Evolutionary conservation across 2,329 filamentous ascomycete genomes (phyloP), one percentile per base, ranked within the genome.

Genomic region (Trichoderma sp.): DNA sequence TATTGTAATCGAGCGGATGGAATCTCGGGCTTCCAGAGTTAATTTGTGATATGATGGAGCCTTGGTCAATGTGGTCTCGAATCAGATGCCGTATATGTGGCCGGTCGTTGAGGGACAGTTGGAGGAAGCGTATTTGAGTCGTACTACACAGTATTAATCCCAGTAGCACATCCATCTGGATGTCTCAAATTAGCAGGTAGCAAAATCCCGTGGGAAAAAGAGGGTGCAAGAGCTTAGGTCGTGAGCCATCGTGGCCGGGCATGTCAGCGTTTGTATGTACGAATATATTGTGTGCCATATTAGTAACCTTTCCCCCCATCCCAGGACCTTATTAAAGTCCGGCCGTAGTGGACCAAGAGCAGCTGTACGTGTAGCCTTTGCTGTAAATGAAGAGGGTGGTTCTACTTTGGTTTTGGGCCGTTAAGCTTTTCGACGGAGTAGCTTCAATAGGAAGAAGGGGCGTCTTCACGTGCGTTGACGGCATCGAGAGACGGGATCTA

Each of bases 321-420:
- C 49, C 40, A 29, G 49, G 37, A 31, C 58, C 5, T 43, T 43
- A 24, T 29, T 6, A 33, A 21, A 8, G 16, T 29, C 53, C 37
- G 37, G n/a, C 29, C 24, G 52, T 13, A 56, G 63, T 59, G 63
- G 63, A 67, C 40, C 62, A 24, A 57, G 53, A 65, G 43, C 37
- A 35, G 52, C 35, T 37, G 31, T 52, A 29, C n/a, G n/a, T 29
- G 31, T 59, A 29, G 63, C 37, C 55, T 58, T 40, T 21, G 53
- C 16, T 7, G 14, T 59, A 29, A 59, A 24, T 19, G 27, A 29
- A 16, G 53, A 58, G 33, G 19, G 21, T 49, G 63, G 49, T 35
- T 66, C 37, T 16, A 24, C 7, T 43, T 27, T 35, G 19, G 62
- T 57, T 24, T 49, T 24, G 53, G 27, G 27, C 13, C 35, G 53